Base-by-base conservation (phyloP, 306 rosid genomes). In the Prunus mume region DNA sequence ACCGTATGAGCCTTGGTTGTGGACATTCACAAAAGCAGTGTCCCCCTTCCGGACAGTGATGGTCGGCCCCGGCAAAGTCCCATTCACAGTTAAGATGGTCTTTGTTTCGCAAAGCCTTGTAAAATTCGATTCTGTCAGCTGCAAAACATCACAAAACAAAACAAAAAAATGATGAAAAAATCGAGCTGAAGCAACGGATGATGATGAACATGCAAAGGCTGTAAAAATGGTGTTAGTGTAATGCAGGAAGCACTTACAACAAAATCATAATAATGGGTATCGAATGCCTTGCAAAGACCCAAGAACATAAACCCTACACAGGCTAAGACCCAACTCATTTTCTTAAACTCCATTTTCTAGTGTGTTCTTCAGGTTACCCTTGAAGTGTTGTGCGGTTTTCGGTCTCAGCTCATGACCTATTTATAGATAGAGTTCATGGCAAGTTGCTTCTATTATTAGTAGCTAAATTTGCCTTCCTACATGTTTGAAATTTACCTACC, bases 21-120 rank as follows among this genome's bases (percentile, higher is more conserved):
- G 68, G 15, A 74, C 87, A 10, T 71, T 76, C 6, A 84, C 73
- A 69, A 30, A 80, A 5, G 68, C 73, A 2, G 76, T 72, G 22
- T 84, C 87, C 11, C 87, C 87, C 50, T 57, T 76, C 12, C 61
- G 81, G 12, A 84, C 79, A 52, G 27, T 54, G 30, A 84, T 68
- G 11, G 87, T 68, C 12, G 87, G 87, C 12, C 87, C 87, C 10
- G 87, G 84, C 25, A 73, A 80, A 18, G 22, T 55, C 13, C 68
- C 74, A 17, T 79, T 79, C 9, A 55, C 78, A 6, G 71, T 63
- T 9, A 79, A 51, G 56, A 72, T 72, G 50, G 62, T 60, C 69
- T 79, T 79, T 11, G 66, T 73, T 24, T 14, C 27, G 25, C 83
- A 79, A 0, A 79, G 74, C n/a, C 78, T 72, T 14, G 73, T 56